phyloP scores from a whole-genome alignment of 192 early-diverging fungal species.

The Funneliformis mosseae region DNA sequence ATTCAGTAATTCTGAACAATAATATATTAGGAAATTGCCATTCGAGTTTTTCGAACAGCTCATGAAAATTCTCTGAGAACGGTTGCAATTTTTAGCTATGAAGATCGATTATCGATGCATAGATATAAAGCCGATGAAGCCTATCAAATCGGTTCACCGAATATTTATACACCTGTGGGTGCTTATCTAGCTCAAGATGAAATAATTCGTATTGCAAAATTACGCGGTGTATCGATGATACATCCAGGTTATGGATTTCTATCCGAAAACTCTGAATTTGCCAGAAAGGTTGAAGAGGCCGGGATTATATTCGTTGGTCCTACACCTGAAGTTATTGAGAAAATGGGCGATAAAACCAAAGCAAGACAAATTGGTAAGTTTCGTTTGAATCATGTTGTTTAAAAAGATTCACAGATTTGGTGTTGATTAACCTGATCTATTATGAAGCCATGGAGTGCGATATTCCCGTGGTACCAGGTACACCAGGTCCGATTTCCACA shows the following conservation, averaged over 20 bases:
- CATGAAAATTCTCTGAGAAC: slow-evolving; percentile 91
- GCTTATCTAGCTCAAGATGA: slow-evolving; percentile 94
- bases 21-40: slow-evolving; percentile 81
- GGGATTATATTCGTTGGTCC: slow-evolving; percentile 95
- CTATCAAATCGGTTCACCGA: slow-evolving; percentile 88
- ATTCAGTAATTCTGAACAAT: not conserved
- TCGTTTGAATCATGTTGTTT: not conserved
- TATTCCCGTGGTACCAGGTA: slow-evolving; percentile 94
- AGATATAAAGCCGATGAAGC: slow-evolving; percentile 96
- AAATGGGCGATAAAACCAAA: slow-evolving; percentile 94
- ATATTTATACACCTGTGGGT: slow-evolving; percentile 85
- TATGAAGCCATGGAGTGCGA: slow-evolving; percentile 67
- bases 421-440: not conserved
- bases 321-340: slow-evolving; percentile 77
- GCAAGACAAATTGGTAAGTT: slow-evolving; percentile 75
- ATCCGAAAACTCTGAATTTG: slow-evolving; percentile 92
- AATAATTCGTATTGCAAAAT: slow-evolving; percentile 85
- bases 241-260: slow-evolving; percentile 98
- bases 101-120: slow-evolving; percentile 91
- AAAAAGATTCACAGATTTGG: not conserved
- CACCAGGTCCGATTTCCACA: slow-evolving; percentile 79
- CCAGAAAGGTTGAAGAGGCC: slow-evolving; percentile 81
- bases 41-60: slow-evolving; percentile 90
- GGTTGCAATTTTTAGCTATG: slow-evolving; percentile 87
- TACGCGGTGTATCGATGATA: slow-evolving; percentile 81